Base-by-base conservation (phyloP, 768 basidiomycete genomes). In the Amanita pallidorosea region DNA sequence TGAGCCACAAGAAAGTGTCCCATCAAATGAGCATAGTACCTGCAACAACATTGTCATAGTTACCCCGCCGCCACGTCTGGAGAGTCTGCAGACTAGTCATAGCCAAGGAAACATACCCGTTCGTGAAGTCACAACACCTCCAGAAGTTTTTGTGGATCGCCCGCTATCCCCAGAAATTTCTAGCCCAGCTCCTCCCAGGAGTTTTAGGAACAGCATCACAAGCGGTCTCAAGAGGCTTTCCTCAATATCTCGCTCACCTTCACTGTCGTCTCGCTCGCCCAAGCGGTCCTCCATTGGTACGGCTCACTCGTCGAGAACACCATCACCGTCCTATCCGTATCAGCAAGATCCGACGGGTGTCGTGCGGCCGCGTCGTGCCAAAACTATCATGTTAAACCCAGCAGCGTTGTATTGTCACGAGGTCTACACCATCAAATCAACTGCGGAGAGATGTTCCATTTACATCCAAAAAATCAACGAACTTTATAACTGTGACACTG, bases 401-500 rank as follows among this genome's bases (percentile, higher is more conserved):
- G 67, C 80, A 40, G 84, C 86, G 11, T 77, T 93, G 80, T 73
- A 74, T 55, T 86, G 75, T 58, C 68, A 73, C 40, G 88, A 94
- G 59, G 71, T 93, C 3, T 58, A 71, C 27, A 60, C 65, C 12
- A 73, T 74, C 63, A 75, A 69, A 55, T 81, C 72, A 25, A 58
- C 83, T 2, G 53, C 77, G 4, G 90, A 92, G 58, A 75, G 90
- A 44, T 86, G 83, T 53, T 61, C 67, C 20, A 77, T 81, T 34
- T 94, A 93, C 57, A 83, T 85, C 22, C 68, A 71, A 56, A 93
- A 91, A 69, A 88, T 93, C 55, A 88, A 89, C 59, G 88, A 92
- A 61, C 63, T 94, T 17, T 79, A 79, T 49, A 68, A 73, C 54
- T 81, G 79, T 59, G 85, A 90, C 58, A 85, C 84, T 57, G 88